These are phyloP conservation scores for Fragaria vesca DNA, from an alignment of 306 rosid genomes.

Conservation along the genomic window DNA sequence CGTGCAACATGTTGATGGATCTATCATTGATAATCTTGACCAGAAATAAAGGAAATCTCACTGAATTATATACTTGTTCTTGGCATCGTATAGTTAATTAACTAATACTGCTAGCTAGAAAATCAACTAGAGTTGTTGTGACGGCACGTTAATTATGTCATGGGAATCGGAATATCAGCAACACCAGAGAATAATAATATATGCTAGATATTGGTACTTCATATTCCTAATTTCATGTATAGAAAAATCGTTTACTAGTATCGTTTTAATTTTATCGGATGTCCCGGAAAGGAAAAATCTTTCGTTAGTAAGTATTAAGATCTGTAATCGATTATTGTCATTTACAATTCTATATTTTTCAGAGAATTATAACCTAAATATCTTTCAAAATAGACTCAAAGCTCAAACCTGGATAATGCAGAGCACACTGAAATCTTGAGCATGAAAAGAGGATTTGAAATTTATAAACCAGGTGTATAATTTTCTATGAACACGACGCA, in stretches of 20 bases:
- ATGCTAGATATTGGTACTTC: no score
- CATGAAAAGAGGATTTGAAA: background rate
- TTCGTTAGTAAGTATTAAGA: background rate
- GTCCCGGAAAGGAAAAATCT: background rate
- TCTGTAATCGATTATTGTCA: no score
- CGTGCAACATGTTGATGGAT: constrained; percentile 1
- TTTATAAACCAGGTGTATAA: background rate
- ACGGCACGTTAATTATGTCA: constrained; percentile 67
- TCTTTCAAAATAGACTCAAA: background rate
- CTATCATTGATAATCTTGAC: constrained; percentile 3
- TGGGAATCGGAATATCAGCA: constrained; percentile 35
- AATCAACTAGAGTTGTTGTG: constrained; percentile 42
- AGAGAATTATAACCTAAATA: no score
- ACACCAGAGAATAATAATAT: background rate
- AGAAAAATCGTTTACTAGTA: no score
- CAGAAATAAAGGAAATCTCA: constrained; percentile 25
- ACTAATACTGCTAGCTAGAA: constrained; percentile 2
- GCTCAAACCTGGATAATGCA: background rate
- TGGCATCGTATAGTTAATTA: background rate
- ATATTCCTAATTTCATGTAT: no score
- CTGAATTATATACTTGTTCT: constrained; percentile 21
- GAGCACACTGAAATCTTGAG: background rate
- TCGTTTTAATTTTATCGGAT: no score
- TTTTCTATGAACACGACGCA: background rate
- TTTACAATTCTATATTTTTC: no score